Evolutionary conservation across 176 grass and related monocot species (phyloP), one percentile per base, ranked within the genome.

Genomic region (Echinochloa phyllopogon): DNA sequence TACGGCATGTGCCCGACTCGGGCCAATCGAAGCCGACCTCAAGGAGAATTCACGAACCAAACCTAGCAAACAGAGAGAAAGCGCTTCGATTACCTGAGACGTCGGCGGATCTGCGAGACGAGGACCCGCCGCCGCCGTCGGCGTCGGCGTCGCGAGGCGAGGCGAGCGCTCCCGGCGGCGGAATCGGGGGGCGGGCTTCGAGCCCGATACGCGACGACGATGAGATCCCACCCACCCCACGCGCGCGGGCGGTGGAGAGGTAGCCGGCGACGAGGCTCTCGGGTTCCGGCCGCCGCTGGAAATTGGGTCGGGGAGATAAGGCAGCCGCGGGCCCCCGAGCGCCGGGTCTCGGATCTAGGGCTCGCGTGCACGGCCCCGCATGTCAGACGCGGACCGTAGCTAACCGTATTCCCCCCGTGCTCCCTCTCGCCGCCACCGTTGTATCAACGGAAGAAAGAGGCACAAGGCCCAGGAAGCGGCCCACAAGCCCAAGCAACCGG

Each of bases 271-370:
- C 58, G 63, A 27, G 27, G 20, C 45, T 67, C 48, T 36, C 69
- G 23, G 23, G 23, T 37, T 43, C 69, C 51, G 40, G 63, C 82
- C 37, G 47, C 33, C 59, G 16, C 3, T 4, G 48, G 61, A 6
- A 37, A 11, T 11, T 10, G 4, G 18, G 43, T 50, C 9, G 14
- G 9, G 9, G 60, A 38, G 68, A 68, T 58, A 68, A 77, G 61
- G 62, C 23, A 10, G 52, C 18, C 14, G 37, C 53, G 10, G 12
- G 62, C 14, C 21, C 4, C 21, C 4, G 6, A 16, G 3, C 10
- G 37, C 72, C 72, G 47, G 21, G 40, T 8, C 56, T 58, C 38
- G 48, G 74, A 69, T 85, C 63, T 85, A 69, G 83, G 73, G 63
- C 45, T 57, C 41, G 61, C 6, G 16, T 8, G 38, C 16, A 1